Evolutionary conservation across 23 red algal genomes (phyloP), one percentile per base, ranked within the genome.

Genomic region (Gracilaria domingensis): DNA sequence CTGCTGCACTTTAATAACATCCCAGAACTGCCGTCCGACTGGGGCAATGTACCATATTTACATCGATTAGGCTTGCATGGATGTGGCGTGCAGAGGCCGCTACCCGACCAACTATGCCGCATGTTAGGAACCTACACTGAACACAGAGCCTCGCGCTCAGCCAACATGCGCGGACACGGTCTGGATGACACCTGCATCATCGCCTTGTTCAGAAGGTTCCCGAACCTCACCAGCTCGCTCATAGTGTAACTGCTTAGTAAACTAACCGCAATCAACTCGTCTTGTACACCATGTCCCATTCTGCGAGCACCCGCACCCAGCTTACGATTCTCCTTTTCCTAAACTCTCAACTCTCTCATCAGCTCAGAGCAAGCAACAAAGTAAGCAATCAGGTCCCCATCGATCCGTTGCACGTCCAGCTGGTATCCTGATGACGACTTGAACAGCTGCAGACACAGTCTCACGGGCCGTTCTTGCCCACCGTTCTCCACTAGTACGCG

Each of bases 401-500:
- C 94, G 30, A 92, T 72, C n/a, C 84, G 59, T 38, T 89, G 84
- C 8, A 96, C 66, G 78, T 99, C 97, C 37, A 99, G 80, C 20
- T 93, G 79, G 66, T 95, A 96, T 26, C 88, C 86, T 56, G 85
- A 93, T 24, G 71, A 80, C 3, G 86, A 92, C 64, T 95, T 96
- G 85, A 95, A 99, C 60, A 99, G 40, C 60, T 99, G 97, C 57
- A 99, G 75, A 71, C 61, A 92, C 50, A 99, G 60, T 53, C 91
- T 80, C 58, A 95, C 82, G 0, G 81, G 75, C 16, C 71, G 49
- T 62, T 85, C 70, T 62, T 77, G 32, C 29, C 84, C 84, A 5
- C 35, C 39, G 9, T 82, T 81, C 29, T 67, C 65, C 44, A 93
- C 88, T 44, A 94, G 28, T 25, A 75, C 87, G 23, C 83, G 71